Evolutionary conservation across 768 basidiomycete genomes (phyloP).

Genomic region (Russula emetica): DNA sequence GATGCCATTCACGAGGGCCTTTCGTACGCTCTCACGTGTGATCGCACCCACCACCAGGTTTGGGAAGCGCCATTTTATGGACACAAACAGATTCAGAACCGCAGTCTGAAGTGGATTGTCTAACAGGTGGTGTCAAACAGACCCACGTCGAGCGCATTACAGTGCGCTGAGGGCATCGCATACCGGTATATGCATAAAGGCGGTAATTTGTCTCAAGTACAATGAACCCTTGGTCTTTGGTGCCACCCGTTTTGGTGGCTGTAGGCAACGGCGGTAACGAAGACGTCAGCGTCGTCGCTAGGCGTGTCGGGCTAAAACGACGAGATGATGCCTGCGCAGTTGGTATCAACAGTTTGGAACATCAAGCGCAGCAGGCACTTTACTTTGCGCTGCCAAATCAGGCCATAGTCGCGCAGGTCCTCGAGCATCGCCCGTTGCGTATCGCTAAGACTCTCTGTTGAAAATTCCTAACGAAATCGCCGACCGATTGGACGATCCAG

Average conservation of each 20-base stretch:
- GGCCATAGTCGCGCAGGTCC: slow-evolving; percentile 91
- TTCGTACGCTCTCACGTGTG: slow-evolving; percentile 92
- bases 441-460: slow-evolving; percentile 69
- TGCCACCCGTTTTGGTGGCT: slow-evolving; percentile 49
- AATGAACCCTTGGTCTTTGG: slow-evolving; percentile 80
- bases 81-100: slow-evolving; percentile 89
- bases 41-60: slow-evolving; percentile 96
- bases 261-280: slow-evolving; percentile 77
- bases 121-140: slow-evolving; percentile 34
- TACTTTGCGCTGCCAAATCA: slow-evolving; percentile 83
- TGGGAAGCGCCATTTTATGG: slow-evolving; percentile 89
- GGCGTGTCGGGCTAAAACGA: slow-evolving; percentile 89
- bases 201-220: slow-evolving; percentile 98
- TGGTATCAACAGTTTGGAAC: slow-evolving; percentile 3
- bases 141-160: background rate
- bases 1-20: slow-evolving; percentile 90
- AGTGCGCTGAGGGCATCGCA: slow-evolving; percentile 18
- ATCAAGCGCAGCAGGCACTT: background rate
- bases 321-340: slow-evolving; percentile 58
- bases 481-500: slow-evolving; percentile 16
- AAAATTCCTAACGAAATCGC: slow-evolving; percentile 66
- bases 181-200: slow-evolving; percentile 96
- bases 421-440: slow-evolving; percentile 84
- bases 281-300: slow-evolving; percentile 92
- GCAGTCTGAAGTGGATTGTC: slow-evolving; percentile 96